These are phyloP conservation scores for Prototheca wickerhamii DNA, from an alignment of 163 green algal genomes.

Conservation along the genomic window DNA sequence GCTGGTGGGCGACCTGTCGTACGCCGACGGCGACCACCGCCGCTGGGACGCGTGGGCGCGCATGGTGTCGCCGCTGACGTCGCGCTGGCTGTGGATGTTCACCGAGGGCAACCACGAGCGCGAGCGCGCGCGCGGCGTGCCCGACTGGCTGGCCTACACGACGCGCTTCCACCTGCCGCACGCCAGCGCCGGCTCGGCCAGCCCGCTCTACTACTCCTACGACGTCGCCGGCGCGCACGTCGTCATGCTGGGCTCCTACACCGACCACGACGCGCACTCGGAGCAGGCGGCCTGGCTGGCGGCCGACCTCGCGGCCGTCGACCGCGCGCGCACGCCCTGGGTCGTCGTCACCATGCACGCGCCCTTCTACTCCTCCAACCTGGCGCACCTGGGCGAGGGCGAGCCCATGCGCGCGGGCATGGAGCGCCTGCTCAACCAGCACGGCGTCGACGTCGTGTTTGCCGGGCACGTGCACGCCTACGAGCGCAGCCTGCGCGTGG, in stretches of 20 bases:
- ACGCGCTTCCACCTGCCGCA: constrained; percentile 44
- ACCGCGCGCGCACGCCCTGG: constrained; percentile 62
- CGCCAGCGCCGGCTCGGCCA: constrained; percentile 22
- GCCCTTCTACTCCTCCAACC: constrained; percentile 68
- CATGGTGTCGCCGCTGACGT: constrained; percentile 28
- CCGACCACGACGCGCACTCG: constrained; percentile 19
- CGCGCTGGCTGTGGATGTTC: constrained; percentile 33
- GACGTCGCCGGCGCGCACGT: constrained; percentile 53
- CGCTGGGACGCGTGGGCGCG: constrained; percentile 49
- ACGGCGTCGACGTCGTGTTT: constrained; percentile 58
- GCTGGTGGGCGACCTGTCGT: constrained; percentile 62
- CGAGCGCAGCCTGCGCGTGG: constrained; percentile 48
- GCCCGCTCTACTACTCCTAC: constrained; percentile 59
- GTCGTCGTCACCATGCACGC: constrained; percentile 63
- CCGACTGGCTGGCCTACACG: constrained; percentile 44
- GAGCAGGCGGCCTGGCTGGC: constrained; percentile 57
- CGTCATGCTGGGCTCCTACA: constrained; percentile 61
- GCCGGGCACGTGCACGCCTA: constrained; percentile 73
- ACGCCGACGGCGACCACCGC: constrained; percentile 51
- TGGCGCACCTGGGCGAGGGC: constrained; percentile 49
- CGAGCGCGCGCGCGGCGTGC: constrained; percentile 25
- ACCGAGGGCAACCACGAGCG: constrained; percentile 66
- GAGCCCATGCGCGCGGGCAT: constrained; percentile 44
- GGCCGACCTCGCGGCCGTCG: constrained; percentile 49
- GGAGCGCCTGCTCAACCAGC: constrained; percentile 51